Percentiles rank a stretch among this genome's conserved stretches.
Conservation (phyloP, 805 yeast genomes). For the Scheffersomyces stipitis region DNA sequence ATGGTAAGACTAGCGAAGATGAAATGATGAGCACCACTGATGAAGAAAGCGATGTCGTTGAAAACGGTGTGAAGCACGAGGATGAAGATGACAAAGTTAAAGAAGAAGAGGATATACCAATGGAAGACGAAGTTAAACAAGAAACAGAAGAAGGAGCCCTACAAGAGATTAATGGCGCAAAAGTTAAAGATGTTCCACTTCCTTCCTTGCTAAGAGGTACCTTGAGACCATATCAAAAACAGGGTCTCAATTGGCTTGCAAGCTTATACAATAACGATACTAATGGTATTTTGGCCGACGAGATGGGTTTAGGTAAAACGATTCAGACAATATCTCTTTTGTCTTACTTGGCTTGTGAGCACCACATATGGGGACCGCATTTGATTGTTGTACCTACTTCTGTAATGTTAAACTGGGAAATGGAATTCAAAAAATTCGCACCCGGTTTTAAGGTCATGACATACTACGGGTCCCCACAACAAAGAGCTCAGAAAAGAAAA, state of each 20-base stretch:
- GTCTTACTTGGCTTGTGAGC: conserved; percentile 88
- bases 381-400: conserved; percentile 96
- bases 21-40: conserved; percentile 14
- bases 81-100: background rate
- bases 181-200: conserved; percentile 63
- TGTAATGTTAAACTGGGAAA: conserved; percentile 97
- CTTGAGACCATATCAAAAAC: conserved; percentile 88
- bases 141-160: conserved; percentile 12
- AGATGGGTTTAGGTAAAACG: conserved; percentile 98
- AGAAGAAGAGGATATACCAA: conserved; percentile 1
- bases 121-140: background rate
- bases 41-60: conserved; percentile 7
- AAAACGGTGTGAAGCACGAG: conserved; percentile 3
- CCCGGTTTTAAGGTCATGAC: conserved; percentile 97
- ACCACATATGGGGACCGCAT: conserved; percentile 97
- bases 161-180: conserved; percentile 42
- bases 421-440: conserved; percentile 97
- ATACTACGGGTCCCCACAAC: conserved; percentile 95
- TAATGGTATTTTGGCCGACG: conserved; percentile 97
- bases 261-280: conserved; percentile 89
- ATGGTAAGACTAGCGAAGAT: conserved; percentile 16
- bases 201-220: conserved; percentile 81
- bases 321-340: conserved; percentile 90
- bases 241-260: conserved; percentile 96
- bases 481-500: conserved; percentile 89